phyloP scores from a whole-genome alignment of 805 yeast genomes.

The Metschnikowia dekortorum region DNA sequence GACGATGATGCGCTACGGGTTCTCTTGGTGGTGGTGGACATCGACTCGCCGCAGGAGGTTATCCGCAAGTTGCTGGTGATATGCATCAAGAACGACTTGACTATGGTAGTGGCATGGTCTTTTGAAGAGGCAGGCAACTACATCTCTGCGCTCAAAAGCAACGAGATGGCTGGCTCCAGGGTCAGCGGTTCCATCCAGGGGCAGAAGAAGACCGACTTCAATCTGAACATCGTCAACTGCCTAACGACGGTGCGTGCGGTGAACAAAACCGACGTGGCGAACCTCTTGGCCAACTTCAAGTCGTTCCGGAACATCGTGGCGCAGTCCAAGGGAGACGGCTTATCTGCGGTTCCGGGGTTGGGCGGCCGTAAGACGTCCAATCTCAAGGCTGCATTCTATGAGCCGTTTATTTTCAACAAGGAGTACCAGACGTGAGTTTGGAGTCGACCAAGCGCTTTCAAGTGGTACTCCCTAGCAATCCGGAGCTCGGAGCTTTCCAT shows the following conservation, averaged over 20 bases:
- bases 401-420: constrained; percentile 48
- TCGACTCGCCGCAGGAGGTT: constrained; percentile 51
- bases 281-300: constrained; percentile 46
- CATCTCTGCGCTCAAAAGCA: constrained; percentile 34
- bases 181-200: constrained; percentile 41
- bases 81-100: constrained; percentile 46
- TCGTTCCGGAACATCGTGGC: constrained; percentile 38
- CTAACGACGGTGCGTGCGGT: constrained; percentile 44
- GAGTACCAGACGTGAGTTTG: constrained; percentile 7
- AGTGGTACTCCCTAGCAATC: no score
- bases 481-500: no score
- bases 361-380: constrained; percentile 44
- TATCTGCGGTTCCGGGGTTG: constrained; percentile 42
- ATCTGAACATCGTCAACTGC: constrained; percentile 40
- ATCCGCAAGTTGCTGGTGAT: constrained; percentile 45
- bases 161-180: constrained; percentile 30
- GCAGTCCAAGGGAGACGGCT: constrained; percentile 21
- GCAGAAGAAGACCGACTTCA: constrained; percentile 37
- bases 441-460: no score
- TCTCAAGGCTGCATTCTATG: constrained; percentile 38
- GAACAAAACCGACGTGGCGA: constrained; percentile 52
- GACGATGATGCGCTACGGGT: constrained; percentile 45
- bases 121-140: constrained; percentile 47
- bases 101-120: constrained; percentile 50
- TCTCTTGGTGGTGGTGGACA: constrained; percentile 60